Percentiles rank a stretch among this genome's conserved stretches.
Evolutionary conservation across 208 protist species (phyloP).

Genomic region (Strigomonas culicis): DNA sequence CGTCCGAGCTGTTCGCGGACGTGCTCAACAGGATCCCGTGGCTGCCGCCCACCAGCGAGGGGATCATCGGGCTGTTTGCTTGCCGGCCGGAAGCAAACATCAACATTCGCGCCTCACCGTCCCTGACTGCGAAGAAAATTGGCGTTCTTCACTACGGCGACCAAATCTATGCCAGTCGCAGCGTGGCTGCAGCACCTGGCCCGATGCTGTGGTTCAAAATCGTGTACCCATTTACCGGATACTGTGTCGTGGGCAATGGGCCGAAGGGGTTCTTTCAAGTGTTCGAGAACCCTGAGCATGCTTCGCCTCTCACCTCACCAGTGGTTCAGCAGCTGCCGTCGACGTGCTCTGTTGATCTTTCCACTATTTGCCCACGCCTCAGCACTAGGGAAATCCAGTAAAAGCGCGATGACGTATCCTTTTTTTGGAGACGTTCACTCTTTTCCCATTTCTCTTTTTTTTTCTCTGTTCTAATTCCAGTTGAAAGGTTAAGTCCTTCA

Average conservation of each 20-base stretch:
- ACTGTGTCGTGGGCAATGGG: slow-evolving; percentile 22
- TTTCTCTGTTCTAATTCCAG: neutral
- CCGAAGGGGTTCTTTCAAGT: slow-evolving; percentile 29
- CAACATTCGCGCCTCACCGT: slow-evolving; percentile 25
- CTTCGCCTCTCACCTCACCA: neutral
- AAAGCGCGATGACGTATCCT: neutral
- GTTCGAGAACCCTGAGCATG: slow-evolving; percentile 22
- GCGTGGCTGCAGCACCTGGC: neutral
- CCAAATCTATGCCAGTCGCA: slow-evolving; percentile 24
- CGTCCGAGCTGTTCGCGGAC: slow-evolving; percentile 27
- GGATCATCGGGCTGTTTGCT: slow-evolving; percentile 33
- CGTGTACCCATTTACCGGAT: slow-evolving; percentile 38
- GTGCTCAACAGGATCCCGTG: slow-evolving; percentile 38
- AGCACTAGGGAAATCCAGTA: neutral
- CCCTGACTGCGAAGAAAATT: slow-evolving; percentile 16
- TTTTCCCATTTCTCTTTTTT: slow-evolving; percentile 13
- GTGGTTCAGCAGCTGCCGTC: neutral
- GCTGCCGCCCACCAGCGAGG: slow-evolving; percentile 13
- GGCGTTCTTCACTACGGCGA: slow-evolving; percentile 25
- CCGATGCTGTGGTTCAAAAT: slow-evolving; percentile 32
- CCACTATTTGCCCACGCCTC: neutral
- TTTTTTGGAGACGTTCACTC: slow-evolving; percentile 5
- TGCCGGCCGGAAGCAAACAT: slow-evolving; percentile 19
- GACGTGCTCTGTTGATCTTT: neutral
- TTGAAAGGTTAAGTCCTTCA: neutral